phyloP scores from a whole-genome alignment of 2,329 filamentous ascomycete genomes.

The Cercospora berteroae region DNA sequence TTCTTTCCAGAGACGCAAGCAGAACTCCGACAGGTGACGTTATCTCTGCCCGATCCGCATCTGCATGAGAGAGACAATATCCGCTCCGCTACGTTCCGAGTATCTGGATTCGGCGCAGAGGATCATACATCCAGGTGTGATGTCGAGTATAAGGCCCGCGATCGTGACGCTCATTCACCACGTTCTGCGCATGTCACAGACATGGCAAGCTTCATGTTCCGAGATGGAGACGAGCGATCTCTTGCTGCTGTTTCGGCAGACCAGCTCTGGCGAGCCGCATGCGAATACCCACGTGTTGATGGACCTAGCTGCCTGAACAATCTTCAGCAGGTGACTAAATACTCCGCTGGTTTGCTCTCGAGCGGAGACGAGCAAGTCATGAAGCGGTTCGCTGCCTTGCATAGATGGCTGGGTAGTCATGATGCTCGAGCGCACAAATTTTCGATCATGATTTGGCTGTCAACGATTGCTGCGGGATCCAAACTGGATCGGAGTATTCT shows the following conservation, averaged over 20 bases:
- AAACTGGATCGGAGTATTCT: constrained; percentile 44
- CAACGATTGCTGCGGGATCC: constrained; percentile 45
- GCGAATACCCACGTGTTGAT: not conserved
- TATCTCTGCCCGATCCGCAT: constrained; percentile 11
- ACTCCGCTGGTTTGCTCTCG: constrained; percentile 14
- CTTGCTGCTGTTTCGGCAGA: not conserved
- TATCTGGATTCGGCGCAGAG: constrained; percentile 38
- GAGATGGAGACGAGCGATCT: not conserved
- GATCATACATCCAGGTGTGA: constrained; percentile 29
- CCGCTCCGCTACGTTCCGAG: constrained; percentile 34
- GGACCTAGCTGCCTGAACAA: not conserved
- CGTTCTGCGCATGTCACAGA: constrained; percentile 5
- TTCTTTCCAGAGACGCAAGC: constrained; percentile 20
- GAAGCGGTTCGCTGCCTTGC: constrained; percentile 15
- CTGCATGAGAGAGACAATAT: constrained; percentile 35
- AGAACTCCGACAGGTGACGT: not conserved
- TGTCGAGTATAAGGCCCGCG: constrained; percentile 25
- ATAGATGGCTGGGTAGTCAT: constrained; percentile 13
- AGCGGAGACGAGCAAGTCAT: constrained; percentile 4
- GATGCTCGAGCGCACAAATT: constrained; percentile 13
- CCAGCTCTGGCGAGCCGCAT: not conserved
- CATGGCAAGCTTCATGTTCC: constrained; percentile 6
- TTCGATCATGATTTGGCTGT: constrained; percentile 31
- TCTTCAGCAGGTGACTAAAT: not conserved
- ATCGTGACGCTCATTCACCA: not conserved